A percentile compares a stretch with the other conserved stretches of the same genome.
These are phyloP conservation scores for Debaryomyces prosopidis DNA, from an alignment of 805 yeast species.

Conservation along the genomic window DNA sequence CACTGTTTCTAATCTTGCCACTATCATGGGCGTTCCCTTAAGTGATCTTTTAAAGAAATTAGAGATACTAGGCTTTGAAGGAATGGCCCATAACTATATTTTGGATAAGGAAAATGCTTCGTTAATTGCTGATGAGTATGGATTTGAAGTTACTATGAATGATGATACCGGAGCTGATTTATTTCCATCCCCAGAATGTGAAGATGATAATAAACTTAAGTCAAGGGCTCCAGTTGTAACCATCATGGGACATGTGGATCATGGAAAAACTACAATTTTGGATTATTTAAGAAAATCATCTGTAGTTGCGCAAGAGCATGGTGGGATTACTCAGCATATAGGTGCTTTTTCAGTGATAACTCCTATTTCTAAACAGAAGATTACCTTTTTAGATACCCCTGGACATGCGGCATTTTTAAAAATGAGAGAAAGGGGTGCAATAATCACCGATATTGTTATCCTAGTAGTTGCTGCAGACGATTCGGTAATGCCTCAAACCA, in stretches of 20 bases:
- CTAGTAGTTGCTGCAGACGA: constrained; percentile 97
- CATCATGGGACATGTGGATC: constrained; percentile 99
- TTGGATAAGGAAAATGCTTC: constrained; percentile 84
- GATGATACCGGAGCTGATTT: constrained; percentile 61
- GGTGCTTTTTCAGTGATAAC: constrained; percentile 94
- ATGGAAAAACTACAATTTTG: constrained; percentile 93
- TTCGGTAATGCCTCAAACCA: constrained; percentile 96
- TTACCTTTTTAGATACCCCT: constrained; percentile 94
- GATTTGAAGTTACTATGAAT: constrained; percentile 58
- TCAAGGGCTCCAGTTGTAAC: constrained; percentile 93
- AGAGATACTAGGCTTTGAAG: constrained; percentile 70
- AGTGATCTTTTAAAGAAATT: constrained; percentile 59
- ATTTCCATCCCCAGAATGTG: constrained; percentile 57
- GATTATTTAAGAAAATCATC: constrained; percentile 85
- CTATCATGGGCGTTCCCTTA: constrained; percentile 64
- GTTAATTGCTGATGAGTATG: constrained; percentile 85
- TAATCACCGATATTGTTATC: constrained; percentile 86
- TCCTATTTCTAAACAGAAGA: constrained; percentile 67
- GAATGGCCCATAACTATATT: constrained; percentile 71
- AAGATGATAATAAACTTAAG: constrained; percentile 46
- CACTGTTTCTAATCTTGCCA: constrained; percentile 77
- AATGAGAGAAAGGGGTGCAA: constrained; percentile 96
- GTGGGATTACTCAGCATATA: constrained; percentile 97
- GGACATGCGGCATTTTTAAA: constrained; percentile 97
- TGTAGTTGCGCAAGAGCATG: constrained; percentile 81